Evolutionary conservation across 345 rosid species (phyloP), one percentile per base, ranked within the genome.

Genomic region (Passiflora organensis): DNA sequence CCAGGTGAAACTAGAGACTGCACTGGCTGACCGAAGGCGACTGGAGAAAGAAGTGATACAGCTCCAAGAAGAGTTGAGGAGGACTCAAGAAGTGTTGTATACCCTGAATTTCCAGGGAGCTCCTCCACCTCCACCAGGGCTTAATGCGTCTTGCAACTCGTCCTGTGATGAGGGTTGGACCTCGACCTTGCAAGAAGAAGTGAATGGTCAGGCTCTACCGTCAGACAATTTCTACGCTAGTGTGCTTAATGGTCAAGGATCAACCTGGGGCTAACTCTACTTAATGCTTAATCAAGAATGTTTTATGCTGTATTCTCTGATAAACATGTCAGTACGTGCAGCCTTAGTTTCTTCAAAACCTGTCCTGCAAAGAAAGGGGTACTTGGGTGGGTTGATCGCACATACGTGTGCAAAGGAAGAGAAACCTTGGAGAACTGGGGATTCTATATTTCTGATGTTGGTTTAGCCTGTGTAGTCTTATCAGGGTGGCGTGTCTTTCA

Each of bases 161-260:
- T 80, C 81, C 59, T 63, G 68, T 57, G 78, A 67, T 19, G 60
- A 72, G n/a, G 71, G 65, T 16, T 77, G 71, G 5, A 62, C 58
- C 69, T 63, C 67, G 9, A 57, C 68, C 64, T 53, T 67, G 47
- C 69, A 67, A 28, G 70, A 65, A 17, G 59, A 55, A 1, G 45
- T 32, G 6, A 37, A 63, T 18, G 69, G 68, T 53, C 76, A 75
- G 60, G 73, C 55, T 28, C 47, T 81, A 71, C 81, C 63, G 24
- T 59, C 79, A n/a, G 86, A 87, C 45, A 95, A 90, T 63, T 82
- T 85, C 14, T 85, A 80, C 53, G 86, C 87, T 64, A 77, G 86
- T 62, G 73, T 83, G 48, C 55, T 83, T 61, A 75, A 76, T 14
- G 37, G 61, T 18, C 43, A 60, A 51, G 81, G 78, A 56, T 71